These are phyloP conservation scores for Eimeria sp. DNA, from an alignment of 169 alveolate species.

Conservation along the genomic window DNA sequence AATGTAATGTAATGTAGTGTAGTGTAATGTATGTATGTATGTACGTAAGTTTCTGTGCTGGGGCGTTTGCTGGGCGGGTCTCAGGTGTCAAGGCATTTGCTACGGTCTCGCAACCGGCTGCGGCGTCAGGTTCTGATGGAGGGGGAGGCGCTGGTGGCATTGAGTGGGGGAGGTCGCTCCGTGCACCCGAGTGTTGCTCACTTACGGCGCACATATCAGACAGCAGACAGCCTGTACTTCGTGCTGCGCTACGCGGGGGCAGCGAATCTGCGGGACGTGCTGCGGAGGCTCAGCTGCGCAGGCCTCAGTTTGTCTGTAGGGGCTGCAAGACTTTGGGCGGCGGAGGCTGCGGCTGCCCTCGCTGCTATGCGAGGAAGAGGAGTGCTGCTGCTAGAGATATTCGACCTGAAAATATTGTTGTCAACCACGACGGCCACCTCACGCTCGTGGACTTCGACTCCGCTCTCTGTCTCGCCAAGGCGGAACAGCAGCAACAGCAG, in stretches of 20 bases:
- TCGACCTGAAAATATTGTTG: constrained; percentile 94
- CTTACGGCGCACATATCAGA: constrained; percentile 37
- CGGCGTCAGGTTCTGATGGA: constrained; percentile 61
- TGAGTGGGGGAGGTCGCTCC: constrained; percentile 4
- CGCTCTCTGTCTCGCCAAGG: constrained; percentile 32
- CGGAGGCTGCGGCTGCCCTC: constrained; percentile 67
- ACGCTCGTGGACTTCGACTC: constrained; percentile 93
- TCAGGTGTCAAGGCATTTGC: constrained; percentile 3
- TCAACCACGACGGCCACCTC: constrained; percentile 93
- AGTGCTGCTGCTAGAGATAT: constrained; percentile 92
- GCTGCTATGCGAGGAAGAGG: constrained; percentile 65
- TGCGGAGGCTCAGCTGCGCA: constrained; percentile 46
- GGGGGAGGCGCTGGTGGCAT: constrained; percentile 39
- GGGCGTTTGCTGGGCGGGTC: neutral
- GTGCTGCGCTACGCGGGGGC: constrained; percentile 43
- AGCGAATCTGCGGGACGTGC: constrained; percentile 34
- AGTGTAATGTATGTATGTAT: too few species aligned
- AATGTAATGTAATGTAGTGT: too few species aligned
- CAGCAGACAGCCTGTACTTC: constrained; percentile 33
- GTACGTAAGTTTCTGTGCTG: neutral
- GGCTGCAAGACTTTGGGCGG: constrained; percentile 77
- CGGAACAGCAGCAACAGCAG: constrained; percentile 7
- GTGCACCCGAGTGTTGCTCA: constrained; percentile 52
- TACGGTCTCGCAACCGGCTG: constrained; percentile 54
- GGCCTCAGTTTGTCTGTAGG: constrained; percentile 17